phyloP scores from a whole-genome alignment of 345 rosid genomes.

The Ceriops zippeliana region DNA sequence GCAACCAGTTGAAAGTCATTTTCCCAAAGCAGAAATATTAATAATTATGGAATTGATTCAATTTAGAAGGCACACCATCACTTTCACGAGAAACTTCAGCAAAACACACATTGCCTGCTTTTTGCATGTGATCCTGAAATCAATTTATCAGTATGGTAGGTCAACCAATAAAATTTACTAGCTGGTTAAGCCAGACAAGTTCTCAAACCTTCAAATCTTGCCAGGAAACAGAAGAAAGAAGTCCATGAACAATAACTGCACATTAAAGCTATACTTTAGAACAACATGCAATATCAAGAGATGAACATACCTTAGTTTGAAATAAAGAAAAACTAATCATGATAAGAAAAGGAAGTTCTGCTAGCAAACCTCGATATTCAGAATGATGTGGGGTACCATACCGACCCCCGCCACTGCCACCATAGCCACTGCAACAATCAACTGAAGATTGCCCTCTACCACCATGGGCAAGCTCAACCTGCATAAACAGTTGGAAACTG shows the following conservation, averaged over 20 bases:
- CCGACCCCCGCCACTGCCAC: constrained; percentile 30
- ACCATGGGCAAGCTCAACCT: constrained; percentile 99
- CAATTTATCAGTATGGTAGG: constrained; percentile 8
- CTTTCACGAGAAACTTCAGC: constrained; percentile 89
- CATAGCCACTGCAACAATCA: constrained; percentile 30
- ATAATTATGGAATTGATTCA: not conserved
- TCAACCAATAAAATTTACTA: not conserved
- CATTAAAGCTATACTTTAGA: constrained; percentile 4
- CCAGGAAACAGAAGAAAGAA: constrained; percentile 95
- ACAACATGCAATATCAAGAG: not conserved
- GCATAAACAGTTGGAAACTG: constrained; percentile 18
- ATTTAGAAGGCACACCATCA: constrained; percentile 46
- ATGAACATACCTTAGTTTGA: constrained; percentile 11
- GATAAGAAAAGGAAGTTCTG: not conserved
- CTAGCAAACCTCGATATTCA: constrained; percentile 72
- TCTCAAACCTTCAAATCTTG: constrained; percentile 83
- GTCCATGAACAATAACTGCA: constrained; percentile 85
- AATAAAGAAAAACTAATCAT: not conserved
- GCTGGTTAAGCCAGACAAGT: constrained; percentile 2
- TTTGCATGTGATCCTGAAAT: constrained; percentile 90
- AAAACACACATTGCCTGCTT: constrained; percentile 96
- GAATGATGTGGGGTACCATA: constrained; percentile 66
- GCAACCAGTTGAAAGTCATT: constrained; percentile 1
- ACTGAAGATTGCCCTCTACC: constrained; percentile 62
- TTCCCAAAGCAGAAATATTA: not conserved